Conservation (phyloP, 805 yeast species). For the Metschnikowia lunata region DNA sequence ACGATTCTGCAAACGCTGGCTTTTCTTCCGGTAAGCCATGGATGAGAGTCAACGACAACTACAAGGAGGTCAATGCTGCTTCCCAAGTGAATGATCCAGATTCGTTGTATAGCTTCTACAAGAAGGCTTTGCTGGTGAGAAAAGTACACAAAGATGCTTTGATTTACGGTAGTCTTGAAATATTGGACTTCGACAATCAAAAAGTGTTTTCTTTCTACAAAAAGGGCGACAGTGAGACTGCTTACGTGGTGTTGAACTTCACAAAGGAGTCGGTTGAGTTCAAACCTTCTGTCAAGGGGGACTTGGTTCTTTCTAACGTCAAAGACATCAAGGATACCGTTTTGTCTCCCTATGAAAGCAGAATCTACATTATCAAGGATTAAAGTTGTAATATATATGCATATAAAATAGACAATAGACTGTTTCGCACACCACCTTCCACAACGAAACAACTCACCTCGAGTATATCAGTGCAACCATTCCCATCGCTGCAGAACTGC, state of each 20-base stretch:
- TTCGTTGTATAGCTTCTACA: slow-evolving; percentile 46
- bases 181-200: slow-evolving; percentile 39
- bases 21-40: slow-evolving; percentile 49
- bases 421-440: neutral
- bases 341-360: slow-evolving; percentile 44
- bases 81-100: slow-evolving; percentile 42
- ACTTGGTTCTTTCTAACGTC: slow-evolving; percentile 31
- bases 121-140: slow-evolving; percentile 39
- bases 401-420: neutral
- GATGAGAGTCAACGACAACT: slow-evolving; percentile 50
- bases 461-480: slow-evolving; percentile 4
- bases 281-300: slow-evolving; percentile 25
- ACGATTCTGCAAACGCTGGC: slow-evolving; percentile 40
- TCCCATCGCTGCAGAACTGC: neutral
- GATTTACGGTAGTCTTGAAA: slow-evolving; percentile 43
- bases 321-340: slow-evolving; percentile 19
- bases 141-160: slow-evolving; percentile 41
- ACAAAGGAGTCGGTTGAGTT: slow-evolving; percentile 22
- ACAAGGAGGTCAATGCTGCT: slow-evolving; percentile 45
- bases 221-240: slow-evolving; percentile 23
- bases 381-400: neutral
- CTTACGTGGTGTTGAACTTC: slow-evolving; percentile 24
- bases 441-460: neutral
- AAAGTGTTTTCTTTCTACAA: slow-evolving; percentile 42
- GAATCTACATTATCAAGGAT: slow-evolving; percentile 30